A percentile compares a stretch with the other conserved stretches of the same genome.
Conservation (phyloP, 1,139 yeast genomes). For the Magnusiomyces sp. region DNA sequence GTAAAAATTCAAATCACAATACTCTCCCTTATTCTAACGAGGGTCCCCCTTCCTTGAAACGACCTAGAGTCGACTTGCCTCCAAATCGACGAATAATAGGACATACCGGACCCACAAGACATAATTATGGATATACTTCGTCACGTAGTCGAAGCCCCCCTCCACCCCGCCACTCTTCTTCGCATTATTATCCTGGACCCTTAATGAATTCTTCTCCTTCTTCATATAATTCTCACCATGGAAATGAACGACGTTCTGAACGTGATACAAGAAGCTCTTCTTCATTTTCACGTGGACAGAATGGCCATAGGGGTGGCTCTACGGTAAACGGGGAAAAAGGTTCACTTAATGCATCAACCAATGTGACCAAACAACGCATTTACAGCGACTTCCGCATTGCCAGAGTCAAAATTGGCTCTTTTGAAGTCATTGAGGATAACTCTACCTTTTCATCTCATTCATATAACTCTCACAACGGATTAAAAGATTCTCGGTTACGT, state of each 20-base stretch:
- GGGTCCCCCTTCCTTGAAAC: slow-evolving; percentile 10
- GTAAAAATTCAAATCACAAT: not conserved
- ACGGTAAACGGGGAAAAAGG: not conserved
- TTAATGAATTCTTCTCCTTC: not conserved
- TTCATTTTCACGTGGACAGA: too few relatives aligned
- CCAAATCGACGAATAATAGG: not conserved
- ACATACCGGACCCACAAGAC: not conserved
- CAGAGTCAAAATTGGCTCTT: slow-evolving; percentile 18
- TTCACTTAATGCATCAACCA: not conserved
- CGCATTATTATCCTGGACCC: not conserved
- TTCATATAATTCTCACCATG: not conserved
- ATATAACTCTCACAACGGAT: slow-evolving; percentile 9
- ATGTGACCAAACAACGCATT: slow-evolving; percentile 4
- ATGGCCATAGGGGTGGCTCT: not conserved
- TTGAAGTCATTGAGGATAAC: slow-evolving; percentile 16
- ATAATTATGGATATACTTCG: too few relatives aligned
- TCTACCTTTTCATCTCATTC: not conserved
- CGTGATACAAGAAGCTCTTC: not conserved
- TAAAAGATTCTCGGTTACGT: slow-evolving; percentile 17
- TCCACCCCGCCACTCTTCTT: not conserved
- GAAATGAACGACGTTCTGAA: not conserved
- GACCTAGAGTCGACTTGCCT: slow-evolving; percentile 9
- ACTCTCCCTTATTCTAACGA: slow-evolving; percentile 2
- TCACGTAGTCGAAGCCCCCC: not conserved
- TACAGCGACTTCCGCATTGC: slow-evolving; percentile 22